Evolutionary conservation across 208 protist species (phyloP).

Genomic region (Trypanosoma melophagium): DNA sequence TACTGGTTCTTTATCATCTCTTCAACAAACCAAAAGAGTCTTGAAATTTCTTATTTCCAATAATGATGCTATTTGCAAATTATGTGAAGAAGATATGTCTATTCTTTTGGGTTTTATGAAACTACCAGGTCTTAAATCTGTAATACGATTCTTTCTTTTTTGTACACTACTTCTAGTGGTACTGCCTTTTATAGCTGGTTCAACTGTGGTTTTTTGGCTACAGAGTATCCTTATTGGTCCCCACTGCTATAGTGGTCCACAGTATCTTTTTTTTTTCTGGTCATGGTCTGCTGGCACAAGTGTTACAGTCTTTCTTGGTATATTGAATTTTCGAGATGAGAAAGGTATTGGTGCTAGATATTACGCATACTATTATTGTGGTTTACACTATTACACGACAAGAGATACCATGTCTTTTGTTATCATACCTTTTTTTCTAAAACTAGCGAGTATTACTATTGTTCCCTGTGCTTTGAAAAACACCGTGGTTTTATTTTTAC

Average conservation of each 20-base stretch:
- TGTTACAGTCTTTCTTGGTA: not conserved
- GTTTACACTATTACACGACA: constrained; percentile 19
- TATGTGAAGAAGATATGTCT: constrained; percentile 21
- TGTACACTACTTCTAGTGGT: constrained; percentile 9
- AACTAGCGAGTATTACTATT: constrained; percentile 12
- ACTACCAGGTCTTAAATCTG: constrained; percentile 8
- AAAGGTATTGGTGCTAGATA: not conserved
- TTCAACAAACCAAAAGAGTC: constrained; percentile 11
- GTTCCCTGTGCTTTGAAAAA: constrained; percentile 14
- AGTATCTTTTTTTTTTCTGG: constrained; percentile 2
- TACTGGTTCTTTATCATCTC: not conserved
- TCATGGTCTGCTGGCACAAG: not conserved
- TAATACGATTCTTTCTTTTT: constrained; percentile 17
- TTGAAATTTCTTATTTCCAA: not conserved
- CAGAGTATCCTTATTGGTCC: constrained; percentile 8
- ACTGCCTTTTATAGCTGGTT: constrained; percentile 20
- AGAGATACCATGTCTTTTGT: constrained; percentile 1
- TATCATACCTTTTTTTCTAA: constrained; percentile 21
- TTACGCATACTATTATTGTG: constrained; percentile 15
- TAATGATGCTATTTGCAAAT: not conserved
- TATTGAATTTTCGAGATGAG: no score
- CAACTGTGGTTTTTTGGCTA: not conserved
- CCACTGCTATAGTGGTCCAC: constrained; percentile 5
- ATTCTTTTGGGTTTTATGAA: constrained; percentile 13
- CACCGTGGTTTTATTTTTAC: not conserved